phyloP scores from a whole-genome alignment of 768 basidiomycete species.

The Cytidiella melzeri region DNA sequence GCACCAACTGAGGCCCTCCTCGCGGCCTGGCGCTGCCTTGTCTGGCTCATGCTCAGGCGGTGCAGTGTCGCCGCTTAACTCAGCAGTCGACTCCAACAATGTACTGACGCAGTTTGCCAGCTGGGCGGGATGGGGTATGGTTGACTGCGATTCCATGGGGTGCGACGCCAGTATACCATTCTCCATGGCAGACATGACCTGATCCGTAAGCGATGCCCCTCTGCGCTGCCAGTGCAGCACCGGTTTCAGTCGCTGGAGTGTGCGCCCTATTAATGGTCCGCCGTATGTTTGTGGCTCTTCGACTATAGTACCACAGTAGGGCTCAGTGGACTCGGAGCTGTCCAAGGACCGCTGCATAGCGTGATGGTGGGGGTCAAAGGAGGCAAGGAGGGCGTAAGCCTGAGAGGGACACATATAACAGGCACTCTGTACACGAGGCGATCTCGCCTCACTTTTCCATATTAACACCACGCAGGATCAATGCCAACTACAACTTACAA shows the following conservation, averaged over 20 bases:
- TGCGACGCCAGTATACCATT: not conserved
- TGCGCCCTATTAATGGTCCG: no score
- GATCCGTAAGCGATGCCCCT: not conserved
- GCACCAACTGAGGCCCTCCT: not conserved
- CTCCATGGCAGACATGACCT: not conserved
- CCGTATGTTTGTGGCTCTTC: not conserved
- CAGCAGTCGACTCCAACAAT: not conserved
- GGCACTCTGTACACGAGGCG: not conserved
- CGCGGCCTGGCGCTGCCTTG: not conserved
- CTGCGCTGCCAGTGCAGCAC: not conserved
- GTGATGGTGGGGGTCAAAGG: not conserved
- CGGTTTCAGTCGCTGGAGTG: not conserved
- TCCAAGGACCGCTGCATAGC: not conserved
- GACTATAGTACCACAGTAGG: not conserved
- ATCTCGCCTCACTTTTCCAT: no score
- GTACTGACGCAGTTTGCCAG: not conserved
- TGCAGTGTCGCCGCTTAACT: not conserved
- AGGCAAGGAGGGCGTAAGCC: not conserved
- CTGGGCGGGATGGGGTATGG: not conserved
- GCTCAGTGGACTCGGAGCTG: no score
- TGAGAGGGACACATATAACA: not conserved
- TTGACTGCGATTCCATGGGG: not conserved
- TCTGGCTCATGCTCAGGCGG: not conserved
- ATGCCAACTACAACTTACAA: no score
- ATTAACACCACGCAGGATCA: no score